phyloP scores from a whole-genome alignment of 2,329 filamentous ascomycete species.

The Xylariaceae sp. region DNA sequence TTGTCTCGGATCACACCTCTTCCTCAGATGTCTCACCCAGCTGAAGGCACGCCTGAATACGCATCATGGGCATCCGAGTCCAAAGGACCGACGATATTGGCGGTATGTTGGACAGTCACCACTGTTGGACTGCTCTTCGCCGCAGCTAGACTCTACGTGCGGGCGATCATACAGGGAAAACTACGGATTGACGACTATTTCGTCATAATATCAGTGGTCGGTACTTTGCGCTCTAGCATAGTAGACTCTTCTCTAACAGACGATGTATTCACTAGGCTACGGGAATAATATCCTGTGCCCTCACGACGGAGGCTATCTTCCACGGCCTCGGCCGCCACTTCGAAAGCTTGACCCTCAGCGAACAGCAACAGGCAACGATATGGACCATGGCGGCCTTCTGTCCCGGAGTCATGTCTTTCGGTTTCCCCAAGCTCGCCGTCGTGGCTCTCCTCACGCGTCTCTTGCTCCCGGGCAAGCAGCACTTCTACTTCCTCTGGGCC shows the following conservation, averaged over 20 bases:
- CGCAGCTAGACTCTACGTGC: constrained; percentile 28
- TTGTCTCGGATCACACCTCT: background rate
- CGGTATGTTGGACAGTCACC: constrained; percentile 27
- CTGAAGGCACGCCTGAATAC: constrained; percentile 1
- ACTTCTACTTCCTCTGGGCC: constrained; percentile 20
- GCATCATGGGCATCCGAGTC: constrained; percentile 14
- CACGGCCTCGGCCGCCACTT: constrained; percentile 29
- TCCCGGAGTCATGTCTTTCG: constrained; percentile 24
- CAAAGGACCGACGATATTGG: constrained; percentile 32
- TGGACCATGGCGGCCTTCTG: constrained; percentile 23
- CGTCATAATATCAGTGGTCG: constrained; percentile 24
- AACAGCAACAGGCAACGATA: constrained; percentile 16
- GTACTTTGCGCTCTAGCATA: background rate
- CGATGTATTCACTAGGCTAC: too few species aligned
- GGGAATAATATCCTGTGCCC: constrained; percentile 19
- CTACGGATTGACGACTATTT: constrained; percentile 28
- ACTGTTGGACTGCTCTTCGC: constrained; percentile 28
- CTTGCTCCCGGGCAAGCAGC: constrained; percentile 17
- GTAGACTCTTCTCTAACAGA: constrained; percentile 1
- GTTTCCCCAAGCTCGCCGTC: constrained; percentile 26
- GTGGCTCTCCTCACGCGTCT: constrained; percentile 21
- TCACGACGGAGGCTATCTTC: constrained; percentile 22
- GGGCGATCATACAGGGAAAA: constrained; percentile 25
- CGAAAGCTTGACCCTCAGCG: constrained; percentile 10
- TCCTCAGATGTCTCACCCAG: background rate